Evolutionary conservation across 768 basidiomycete genomes (phyloP).

Genomic region (Pisolithus albus): DNA sequence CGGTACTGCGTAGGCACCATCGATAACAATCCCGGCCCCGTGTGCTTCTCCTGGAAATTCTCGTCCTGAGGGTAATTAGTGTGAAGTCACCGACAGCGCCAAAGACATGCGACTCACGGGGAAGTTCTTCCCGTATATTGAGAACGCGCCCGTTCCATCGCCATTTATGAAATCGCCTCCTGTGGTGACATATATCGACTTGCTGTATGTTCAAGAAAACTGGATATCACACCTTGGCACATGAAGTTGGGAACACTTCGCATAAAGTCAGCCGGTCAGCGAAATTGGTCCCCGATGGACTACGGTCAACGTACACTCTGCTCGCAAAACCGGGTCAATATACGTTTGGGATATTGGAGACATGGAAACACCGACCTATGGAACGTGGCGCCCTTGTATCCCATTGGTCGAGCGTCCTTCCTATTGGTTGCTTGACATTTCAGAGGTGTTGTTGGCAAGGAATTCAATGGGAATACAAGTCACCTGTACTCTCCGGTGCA

Average conservation of each 20-base stretch:
- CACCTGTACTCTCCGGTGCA: conserved; percentile 97
- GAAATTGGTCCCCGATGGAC: background rate
- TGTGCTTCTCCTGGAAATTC: conserved; percentile 90
- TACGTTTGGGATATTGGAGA: background rate
- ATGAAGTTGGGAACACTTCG: conserved; percentile 85
- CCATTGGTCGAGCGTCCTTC: conserved; percentile 73
- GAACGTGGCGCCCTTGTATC: conserved; percentile 87
- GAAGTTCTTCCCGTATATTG: conserved; percentile 95
- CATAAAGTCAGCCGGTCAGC: conserved; percentile 7
- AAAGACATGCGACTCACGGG: conserved; percentile 44
- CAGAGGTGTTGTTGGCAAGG: background rate
- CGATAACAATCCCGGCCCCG: conserved; percentile 76
- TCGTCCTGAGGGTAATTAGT: conserved; percentile 59
- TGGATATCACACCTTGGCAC: conserved; percentile 65
- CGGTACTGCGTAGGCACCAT: conserved; percentile 55
- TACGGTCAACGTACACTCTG: conserved; percentile 58
- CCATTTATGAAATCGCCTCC: conserved; percentile 93
- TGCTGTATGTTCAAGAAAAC: background rate
- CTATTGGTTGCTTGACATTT: conserved; percentile 13
- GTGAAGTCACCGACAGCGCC: background rate
- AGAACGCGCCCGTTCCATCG: conserved; percentile 93
- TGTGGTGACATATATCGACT: conserved; percentile 19
- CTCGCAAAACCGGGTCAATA: conserved; percentile 6
- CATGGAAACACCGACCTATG: conserved; percentile 60
- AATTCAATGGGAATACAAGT: conserved; percentile 9